These are phyloP conservation scores for Filobasidium floriforme DNA, from an alignment of 768 basidiomycete genomes.

Conservation along the genomic window DNA sequence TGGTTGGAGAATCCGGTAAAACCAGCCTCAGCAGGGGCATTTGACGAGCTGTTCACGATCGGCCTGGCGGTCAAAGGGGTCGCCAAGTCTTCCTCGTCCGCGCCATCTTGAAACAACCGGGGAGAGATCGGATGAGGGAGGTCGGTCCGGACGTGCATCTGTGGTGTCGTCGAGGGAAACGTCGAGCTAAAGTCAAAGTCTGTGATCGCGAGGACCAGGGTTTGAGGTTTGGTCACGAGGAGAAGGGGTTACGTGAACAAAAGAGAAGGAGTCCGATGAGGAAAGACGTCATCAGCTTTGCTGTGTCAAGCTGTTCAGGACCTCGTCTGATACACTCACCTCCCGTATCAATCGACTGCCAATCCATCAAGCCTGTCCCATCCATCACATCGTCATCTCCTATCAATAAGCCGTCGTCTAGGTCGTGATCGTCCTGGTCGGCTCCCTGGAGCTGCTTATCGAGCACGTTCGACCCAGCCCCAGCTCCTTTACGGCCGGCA, in stretches of 20 bases:
- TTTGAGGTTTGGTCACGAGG: not conserved
- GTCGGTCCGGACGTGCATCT: not conserved
- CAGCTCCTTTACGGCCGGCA: not conserved
- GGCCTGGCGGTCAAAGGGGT: conserved; percentile 6
- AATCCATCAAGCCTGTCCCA: not conserved
- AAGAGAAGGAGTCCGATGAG: not conserved
- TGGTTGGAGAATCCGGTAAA: not conserved
- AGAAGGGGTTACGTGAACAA: not conserved
- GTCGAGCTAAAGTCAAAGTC: conserved; percentile 2
- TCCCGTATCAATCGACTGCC: not conserved
- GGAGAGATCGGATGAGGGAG: not conserved
- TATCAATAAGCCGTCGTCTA: not conserved
- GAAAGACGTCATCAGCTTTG: not conserved
- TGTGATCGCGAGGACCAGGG: not conserved
- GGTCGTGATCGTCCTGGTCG: not conserved
- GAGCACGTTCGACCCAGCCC: not conserved
- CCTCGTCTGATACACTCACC: not conserved
- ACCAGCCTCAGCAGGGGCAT: not conserved
- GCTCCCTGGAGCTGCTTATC: not conserved
- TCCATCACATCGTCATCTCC: not conserved
- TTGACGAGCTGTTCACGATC: not conserved
- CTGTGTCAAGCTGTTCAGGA: not conserved
- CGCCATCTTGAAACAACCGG: not conserved
- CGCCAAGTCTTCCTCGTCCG: not conserved
- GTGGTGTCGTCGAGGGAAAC: not conserved